Percentiles rank a stretch among this genome's conserved stretches.
These are phyloP conservation scores for Fusarium sp. DNA, from an alignment of 2,329 filamentous ascomycete genomes.

Conservation along the genomic window DNA sequence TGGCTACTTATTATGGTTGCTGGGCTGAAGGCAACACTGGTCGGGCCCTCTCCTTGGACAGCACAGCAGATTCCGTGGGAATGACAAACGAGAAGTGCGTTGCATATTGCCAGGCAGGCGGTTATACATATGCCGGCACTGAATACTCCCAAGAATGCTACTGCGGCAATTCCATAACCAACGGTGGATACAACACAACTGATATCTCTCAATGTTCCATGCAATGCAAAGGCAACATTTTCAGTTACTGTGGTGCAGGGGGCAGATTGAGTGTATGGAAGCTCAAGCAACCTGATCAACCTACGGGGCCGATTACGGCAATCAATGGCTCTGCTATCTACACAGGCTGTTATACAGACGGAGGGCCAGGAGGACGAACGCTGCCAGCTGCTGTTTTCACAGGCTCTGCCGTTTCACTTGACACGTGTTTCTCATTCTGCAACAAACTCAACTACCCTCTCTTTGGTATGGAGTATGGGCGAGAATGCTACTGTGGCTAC, in stretches of 20 bases:
- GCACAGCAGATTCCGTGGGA: constrained; percentile 13
- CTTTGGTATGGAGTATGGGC: constrained; percentile 44
- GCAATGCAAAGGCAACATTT: constrained; percentile 45
- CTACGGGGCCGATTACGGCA: constrained; percentile 26
- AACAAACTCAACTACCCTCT: constrained; percentile 41
- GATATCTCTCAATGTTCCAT: constrained; percentile 46
- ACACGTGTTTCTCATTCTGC: constrained; percentile 41
- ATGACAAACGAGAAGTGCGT: constrained; percentile 51
- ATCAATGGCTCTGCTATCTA: constrained; percentile 32
- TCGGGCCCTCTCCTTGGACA: constrained; percentile 35
- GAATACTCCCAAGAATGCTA: constrained; percentile 55
- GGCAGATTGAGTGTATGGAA: constrained; percentile 44
- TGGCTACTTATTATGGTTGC: constrained; percentile 41
- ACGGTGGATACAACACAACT: constrained; percentile 26
- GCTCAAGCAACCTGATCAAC: constrained; percentile 30
- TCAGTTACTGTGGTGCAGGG: constrained; percentile 46
- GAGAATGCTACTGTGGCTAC: constrained; percentile 42
- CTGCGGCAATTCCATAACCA: constrained; percentile 45
- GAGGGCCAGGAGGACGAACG: constrained; percentile 40
- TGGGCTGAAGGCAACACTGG: constrained; percentile 33
- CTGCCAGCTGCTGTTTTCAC: constrained; percentile 35
- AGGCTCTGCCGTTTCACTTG: constrained; percentile 37
- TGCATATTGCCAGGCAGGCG: constrained; percentile 46
- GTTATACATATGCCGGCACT: constrained; percentile 54
- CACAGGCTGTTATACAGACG: constrained; percentile 43